These are phyloP conservation scores for Echinochloa phyllopogon DNA, from an alignment of 176 grass and related monocot species.

Conservation along the genomic window DNA sequence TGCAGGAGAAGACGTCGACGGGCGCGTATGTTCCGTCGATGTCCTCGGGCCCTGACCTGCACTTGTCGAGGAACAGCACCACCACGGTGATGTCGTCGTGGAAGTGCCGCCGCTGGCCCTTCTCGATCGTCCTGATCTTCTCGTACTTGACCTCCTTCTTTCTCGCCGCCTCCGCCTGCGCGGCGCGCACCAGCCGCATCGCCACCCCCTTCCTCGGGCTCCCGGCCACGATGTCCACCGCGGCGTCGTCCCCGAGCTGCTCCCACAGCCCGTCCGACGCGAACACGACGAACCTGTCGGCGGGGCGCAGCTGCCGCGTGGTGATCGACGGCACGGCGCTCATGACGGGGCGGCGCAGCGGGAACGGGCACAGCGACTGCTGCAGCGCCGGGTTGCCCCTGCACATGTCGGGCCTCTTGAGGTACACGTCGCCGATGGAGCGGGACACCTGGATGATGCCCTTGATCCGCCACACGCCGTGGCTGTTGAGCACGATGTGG, in stretches of 20 bases:
- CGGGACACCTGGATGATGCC: conserved; percentile 74
- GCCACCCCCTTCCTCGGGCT: conserved; percentile 64
- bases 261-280: conserved; percentile 78
- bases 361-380: conserved; percentile 54
- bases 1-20: conserved; percentile 58
- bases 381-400: conserved; percentile 37
- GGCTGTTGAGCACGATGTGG: conserved; percentile 63
- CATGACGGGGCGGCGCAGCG: conserved; percentile 58
- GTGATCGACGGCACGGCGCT: conserved; percentile 64
- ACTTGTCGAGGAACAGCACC: conserved; percentile 62
- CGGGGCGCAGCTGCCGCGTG: conserved; percentile 22
- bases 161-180: conserved; percentile 61
- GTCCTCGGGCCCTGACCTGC: conserved; percentile 12
- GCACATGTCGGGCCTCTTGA: conserved; percentile 56
- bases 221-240: conserved; percentile 47
- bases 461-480: conserved; percentile 84
- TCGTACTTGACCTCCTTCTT: conserved; percentile 74
- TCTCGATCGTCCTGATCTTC: conserved; percentile 59
- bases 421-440: conserved; percentile 61
- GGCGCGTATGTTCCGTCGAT: conserved; percentile 56
- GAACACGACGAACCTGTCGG: conserved; percentile 64
- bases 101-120: conserved; percentile 52
- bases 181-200: conserved; percentile 59
- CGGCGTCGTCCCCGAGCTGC: conserved; percentile 64
- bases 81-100: conserved; percentile 79